A percentile compares a stretch with the other conserved stretches of the same genome.
Conservation (phyloP, 441 rosid species). For the Populus hybrid region DNA sequence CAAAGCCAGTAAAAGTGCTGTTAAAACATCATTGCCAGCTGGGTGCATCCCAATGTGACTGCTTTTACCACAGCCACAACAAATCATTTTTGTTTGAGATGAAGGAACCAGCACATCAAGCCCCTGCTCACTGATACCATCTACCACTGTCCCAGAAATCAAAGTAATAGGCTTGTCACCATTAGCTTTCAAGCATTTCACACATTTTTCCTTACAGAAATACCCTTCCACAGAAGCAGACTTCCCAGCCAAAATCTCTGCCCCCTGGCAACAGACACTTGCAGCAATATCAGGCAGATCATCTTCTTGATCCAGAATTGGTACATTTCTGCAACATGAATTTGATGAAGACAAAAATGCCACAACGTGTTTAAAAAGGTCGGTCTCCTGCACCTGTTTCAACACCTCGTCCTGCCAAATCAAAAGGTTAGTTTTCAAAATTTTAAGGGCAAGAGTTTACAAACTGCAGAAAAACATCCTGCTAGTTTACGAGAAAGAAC, state of each 20-base stretch:
- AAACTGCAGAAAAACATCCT: constrained; percentile 8
- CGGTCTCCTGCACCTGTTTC: constrained; percentile 67
- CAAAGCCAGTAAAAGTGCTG: constrained; percentile 75
- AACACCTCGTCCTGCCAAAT: constrained; percentile 62
- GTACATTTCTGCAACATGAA: constrained; percentile 39
- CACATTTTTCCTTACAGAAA: constrained; percentile 57
- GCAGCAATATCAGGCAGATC: constrained; percentile 51
- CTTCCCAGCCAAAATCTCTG: constrained; percentile 30
- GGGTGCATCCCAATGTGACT: constrained; percentile 38
- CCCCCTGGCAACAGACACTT: constrained; percentile 54
- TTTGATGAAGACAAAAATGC: constrained; percentile 47
- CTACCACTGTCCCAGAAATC: constrained; percentile 54
- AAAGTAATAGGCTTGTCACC: constrained; percentile 45
- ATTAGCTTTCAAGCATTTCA: constrained; percentile 51
- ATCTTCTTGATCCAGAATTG: constrained; percentile 30
- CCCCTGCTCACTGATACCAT: constrained; percentile 45
- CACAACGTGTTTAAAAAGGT: constrained; percentile 54
- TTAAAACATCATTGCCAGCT: constrained; percentile 70
- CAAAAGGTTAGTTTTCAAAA: neutral
- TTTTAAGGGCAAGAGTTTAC: neutral
- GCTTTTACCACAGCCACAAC: constrained; percentile 41
- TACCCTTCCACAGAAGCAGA: constrained; percentile 34
- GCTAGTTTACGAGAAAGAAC: neutral
- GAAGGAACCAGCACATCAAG: constrained; percentile 67
- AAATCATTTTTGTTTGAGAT: constrained; percentile 29